Evolutionary conservation across 2,329 filamentous ascomycete genomes (phyloP).

Genomic region (Fusarium praegraminearum): DNA sequence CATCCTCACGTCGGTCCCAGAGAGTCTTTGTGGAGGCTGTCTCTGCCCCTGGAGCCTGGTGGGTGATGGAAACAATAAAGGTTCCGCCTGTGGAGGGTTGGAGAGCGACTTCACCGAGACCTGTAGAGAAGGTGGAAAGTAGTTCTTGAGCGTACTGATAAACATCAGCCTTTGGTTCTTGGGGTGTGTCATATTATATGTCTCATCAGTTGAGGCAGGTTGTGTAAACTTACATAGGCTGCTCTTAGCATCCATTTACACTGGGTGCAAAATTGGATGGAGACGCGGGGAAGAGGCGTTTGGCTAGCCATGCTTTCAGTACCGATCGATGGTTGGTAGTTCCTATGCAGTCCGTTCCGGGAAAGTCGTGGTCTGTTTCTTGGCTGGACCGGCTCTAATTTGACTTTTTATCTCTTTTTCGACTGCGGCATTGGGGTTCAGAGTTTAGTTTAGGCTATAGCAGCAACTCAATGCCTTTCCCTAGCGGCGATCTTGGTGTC

Average conservation of each 20-base stretch:
- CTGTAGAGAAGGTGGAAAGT: conserved; percentile 87
- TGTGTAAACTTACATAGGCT: conserved; percentile 74
- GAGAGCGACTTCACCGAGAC: conserved; percentile 87
- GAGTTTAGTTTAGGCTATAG: conserved; percentile 13
- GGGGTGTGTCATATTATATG: background rate
- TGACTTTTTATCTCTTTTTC: conserved; percentile 20
- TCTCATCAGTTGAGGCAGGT: background rate
- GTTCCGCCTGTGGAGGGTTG: conserved; percentile 86
- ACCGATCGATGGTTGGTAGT: background rate
- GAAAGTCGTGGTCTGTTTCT: conserved; percentile 29
- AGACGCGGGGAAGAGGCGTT: conserved; percentile 71
- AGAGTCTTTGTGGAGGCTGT: conserved; percentile 64
- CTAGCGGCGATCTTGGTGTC: background rate
- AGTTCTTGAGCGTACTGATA: conserved; percentile 91
- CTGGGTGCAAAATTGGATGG: conserved; percentile 94
- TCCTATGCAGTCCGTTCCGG: conserved; percentile 16
- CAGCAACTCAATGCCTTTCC: conserved; percentile 14
- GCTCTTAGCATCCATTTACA: conserved; percentile 92
- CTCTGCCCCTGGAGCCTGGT: conserved; percentile 49
- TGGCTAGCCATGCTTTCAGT: conserved; percentile 25
- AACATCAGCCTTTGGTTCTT: background rate
- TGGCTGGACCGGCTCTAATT: conserved; percentile 7
- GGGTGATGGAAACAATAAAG: conserved; percentile 77
- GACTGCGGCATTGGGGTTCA: conserved; percentile 12
- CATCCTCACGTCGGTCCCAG: conserved; percentile 90